Evolutionary conservation across 2,329 filamentous ascomycete species (phyloP).

Genomic region (Aspergillus vadensis): DNA sequence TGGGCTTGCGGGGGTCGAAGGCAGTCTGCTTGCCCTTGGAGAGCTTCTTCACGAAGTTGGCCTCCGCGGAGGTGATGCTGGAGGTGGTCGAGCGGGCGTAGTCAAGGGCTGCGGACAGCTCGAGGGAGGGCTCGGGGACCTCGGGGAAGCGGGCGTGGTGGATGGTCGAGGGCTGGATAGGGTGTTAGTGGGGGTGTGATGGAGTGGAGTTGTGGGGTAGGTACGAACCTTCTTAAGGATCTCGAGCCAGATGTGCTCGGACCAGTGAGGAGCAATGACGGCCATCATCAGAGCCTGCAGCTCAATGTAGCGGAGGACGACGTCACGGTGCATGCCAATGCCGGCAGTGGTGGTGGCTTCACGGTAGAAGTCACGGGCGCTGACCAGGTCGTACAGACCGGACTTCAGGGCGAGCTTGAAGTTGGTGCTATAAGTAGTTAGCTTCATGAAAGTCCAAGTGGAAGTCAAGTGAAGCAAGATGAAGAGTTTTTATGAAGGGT

Average conservation of each 20-base stretch:
- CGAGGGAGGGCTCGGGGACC: constrained; percentile 65
- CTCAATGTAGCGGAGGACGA: constrained; percentile 79
- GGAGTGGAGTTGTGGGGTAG: background rate
- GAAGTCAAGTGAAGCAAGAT: background rate
- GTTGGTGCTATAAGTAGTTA: constrained; percentile 57
- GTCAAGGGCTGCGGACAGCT: constrained; percentile 74
- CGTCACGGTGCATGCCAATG: constrained; percentile 81
- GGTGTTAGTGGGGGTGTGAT: constrained; percentile 7
- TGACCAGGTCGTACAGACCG: constrained; percentile 86
- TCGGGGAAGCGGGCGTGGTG: constrained; percentile 77
- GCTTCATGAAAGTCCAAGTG: background rate
- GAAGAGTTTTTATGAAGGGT: background rate
- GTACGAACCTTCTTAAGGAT: constrained; percentile 67
- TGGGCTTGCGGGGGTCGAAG: constrained; percentile 89
- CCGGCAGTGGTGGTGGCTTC: constrained; percentile 75
- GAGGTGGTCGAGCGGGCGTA: constrained; percentile 76
- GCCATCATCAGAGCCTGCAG: constrained; percentile 80
- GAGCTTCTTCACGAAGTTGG: constrained; percentile 74
- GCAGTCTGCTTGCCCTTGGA: constrained; percentile 83
- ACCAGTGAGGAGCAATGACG: constrained; percentile 88
- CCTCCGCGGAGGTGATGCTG: constrained; percentile 84
- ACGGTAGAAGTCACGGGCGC: constrained; percentile 85
- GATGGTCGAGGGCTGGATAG: constrained; percentile 63
- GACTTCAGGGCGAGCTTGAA: constrained; percentile 87
- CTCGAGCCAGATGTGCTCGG: constrained; percentile 92